Conservation (phyloP, 2,329 filamentous ascomycete genomes). For the Calycina herbarum region DNA sequence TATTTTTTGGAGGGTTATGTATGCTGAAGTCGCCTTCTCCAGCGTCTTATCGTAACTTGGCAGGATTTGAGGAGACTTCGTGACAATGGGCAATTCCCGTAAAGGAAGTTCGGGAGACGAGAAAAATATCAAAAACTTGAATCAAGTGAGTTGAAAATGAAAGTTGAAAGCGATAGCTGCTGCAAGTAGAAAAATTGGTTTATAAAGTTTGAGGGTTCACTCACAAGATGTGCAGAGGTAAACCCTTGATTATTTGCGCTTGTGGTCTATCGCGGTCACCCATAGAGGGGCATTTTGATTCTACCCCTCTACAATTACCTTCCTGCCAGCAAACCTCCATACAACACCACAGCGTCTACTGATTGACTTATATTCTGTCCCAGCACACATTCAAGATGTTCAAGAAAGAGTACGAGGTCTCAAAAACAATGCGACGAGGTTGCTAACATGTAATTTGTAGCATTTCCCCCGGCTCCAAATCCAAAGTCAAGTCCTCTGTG, state of each 20-base stretch:
- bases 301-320: not conserved
- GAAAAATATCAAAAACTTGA: too few relatives aligned
- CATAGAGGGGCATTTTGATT: not conserved
- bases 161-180: too few relatives aligned
- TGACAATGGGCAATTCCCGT: too few relatives aligned
- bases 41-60: too few relatives aligned
- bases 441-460: constrained; percentile 46
- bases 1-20: too few relatives aligned
- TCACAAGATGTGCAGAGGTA: too few relatives aligned
- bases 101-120: too few relatives aligned
- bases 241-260: not conserved
- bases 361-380: not conserved
- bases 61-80: too few relatives aligned
- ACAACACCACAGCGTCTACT: not conserved
- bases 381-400: constrained; percentile 63
- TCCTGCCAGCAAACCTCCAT: not conserved
- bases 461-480: constrained; percentile 76
- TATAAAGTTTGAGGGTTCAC: too few relatives aligned
- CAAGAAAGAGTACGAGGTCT: constrained; percentile 75
- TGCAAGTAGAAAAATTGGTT: too few relatives aligned
- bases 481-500: constrained; percentile 96
- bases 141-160: too few relatives aligned
- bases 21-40: too few relatives aligned
- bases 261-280: not conserved
- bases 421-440: not conserved